A percentile compares a stretch with the other conserved stretches of the same genome.
phyloP scores from a whole-genome alignment of 371 early-diverging fungal genomes.

The Apophysomyces ossiformis region DNA sequence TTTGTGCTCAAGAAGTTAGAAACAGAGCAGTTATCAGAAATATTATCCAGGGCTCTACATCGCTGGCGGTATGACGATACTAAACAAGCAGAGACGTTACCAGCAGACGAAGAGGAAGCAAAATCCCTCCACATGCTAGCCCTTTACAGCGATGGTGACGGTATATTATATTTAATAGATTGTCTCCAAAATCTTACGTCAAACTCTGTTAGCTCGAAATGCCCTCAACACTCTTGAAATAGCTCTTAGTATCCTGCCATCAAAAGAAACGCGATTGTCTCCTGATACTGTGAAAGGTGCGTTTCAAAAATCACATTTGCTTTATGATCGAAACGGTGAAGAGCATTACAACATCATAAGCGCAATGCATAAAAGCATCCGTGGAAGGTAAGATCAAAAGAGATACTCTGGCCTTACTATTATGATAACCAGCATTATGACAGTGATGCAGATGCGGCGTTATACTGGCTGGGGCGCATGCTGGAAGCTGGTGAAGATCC shows the following conservation, averaged over 20 bases:
- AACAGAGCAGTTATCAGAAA: conserved; percentile 57
- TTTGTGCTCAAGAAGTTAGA: conserved; percentile 74
- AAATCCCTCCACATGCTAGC: conserved; percentile 54
- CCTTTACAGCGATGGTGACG: conserved; percentile 71
- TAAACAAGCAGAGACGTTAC: conserved; percentile 13
- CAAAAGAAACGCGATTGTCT: conserved; percentile 23
- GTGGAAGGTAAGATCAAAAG: conserved; percentile 60
- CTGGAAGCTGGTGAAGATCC: conserved; percentile 90
- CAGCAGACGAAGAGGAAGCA: conserved; percentile 34
- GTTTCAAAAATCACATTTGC: conserved; percentile 78
- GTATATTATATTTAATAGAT: conserved; percentile 30
- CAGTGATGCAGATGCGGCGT: conserved; percentile 73
- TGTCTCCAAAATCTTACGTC: background rate
- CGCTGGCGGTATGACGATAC: conserved; percentile 47
- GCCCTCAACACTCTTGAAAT: conserved; percentile 76
- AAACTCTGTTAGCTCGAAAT: conserved; percentile 53
- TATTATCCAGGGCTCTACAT: conserved; percentile 61
- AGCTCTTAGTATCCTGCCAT: conserved; percentile 47
- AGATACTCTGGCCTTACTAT: no score
- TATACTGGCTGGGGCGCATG: conserved; percentile 93
- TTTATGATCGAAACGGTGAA: conserved; percentile 85
- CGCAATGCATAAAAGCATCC: conserved; percentile 86
- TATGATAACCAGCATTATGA: background rate
- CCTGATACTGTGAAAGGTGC: conserved; percentile 49
- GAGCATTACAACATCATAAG: conserved; percentile 90